Percentiles rank a stretch among this genome's conserved stretches.
These are phyloP conservation scores for Metschnikowia arizonensis DNA, from an alignment of 805 yeast genomes.

Conservation along the genomic window DNA sequence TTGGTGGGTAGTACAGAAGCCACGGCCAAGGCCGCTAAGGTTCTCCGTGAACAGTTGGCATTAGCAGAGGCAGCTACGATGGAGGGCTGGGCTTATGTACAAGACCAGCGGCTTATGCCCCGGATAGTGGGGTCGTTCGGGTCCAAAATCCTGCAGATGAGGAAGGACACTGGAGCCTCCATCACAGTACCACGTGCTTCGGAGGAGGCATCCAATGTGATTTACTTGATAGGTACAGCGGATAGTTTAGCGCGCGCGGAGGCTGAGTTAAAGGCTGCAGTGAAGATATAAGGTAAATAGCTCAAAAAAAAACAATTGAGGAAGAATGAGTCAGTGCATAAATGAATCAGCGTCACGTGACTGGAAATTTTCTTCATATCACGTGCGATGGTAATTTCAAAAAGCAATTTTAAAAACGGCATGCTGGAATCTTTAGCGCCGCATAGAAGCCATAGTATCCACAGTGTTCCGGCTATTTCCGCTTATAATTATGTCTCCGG, in stretches of 20 bases:
- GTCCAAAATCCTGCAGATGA: constrained; percentile 54
- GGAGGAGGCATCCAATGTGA: constrained; percentile 49
- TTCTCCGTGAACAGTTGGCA: constrained; percentile 48
- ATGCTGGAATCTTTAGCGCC: neutral
- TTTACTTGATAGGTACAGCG: constrained; percentile 57
- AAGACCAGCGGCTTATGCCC: constrained; percentile 50
- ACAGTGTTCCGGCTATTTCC: too few relatives aligned
- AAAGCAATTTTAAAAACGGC: neutral
- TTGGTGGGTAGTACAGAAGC: constrained; percentile 50
- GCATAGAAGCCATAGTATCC: neutral
- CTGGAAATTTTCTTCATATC: too few relatives aligned
- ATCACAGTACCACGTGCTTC: constrained; percentile 60
- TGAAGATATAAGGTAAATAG: neutral
- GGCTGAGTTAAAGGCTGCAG: constrained; percentile 8
- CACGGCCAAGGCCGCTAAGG: constrained; percentile 49
- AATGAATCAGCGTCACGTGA: too few relatives aligned
- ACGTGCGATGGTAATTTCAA: constrained; percentile 1
- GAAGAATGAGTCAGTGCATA: too few relatives aligned
- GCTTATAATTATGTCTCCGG: too few relatives aligned
- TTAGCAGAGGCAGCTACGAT: constrained; percentile 43
- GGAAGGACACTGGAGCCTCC: constrained; percentile 54
- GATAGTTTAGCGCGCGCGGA: constrained; percentile 43
- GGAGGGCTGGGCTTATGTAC: constrained; percentile 61
- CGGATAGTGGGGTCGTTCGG: constrained; percentile 78
- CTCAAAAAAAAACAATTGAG: too few relatives aligned